Evolutionary conservation across 495 filamentous ascomycete genomes (phyloP).

Genomic region (Penicillium paradoxum): DNA sequence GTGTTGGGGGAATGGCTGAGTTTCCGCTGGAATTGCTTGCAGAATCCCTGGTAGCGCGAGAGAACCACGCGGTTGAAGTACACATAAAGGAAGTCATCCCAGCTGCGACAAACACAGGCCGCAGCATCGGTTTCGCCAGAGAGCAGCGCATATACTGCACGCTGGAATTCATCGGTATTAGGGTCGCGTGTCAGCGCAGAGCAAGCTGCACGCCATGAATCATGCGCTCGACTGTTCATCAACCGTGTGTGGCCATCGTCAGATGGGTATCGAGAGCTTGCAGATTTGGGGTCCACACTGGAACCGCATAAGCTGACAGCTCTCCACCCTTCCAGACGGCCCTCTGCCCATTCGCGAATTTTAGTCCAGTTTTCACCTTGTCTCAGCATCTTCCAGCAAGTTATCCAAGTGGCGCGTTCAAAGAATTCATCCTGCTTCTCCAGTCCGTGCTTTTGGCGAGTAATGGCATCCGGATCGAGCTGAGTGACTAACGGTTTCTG

Average conservation of each 20-base stretch:
- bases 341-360: constrained; percentile 75
- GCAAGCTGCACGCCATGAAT: constrained; percentile 78
- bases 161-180: constrained; percentile 69
- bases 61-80: constrained; percentile 80
- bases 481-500: constrained; percentile 74
- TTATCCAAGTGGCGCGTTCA: constrained; percentile 81
- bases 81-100: constrained; percentile 89
- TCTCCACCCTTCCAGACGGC: constrained; percentile 78
- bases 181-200: constrained; percentile 64
- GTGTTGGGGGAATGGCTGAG: constrained; percentile 33
- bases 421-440: constrained; percentile 78
- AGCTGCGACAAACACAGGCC: constrained; percentile 67
- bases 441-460: constrained; percentile 66
- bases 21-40: constrained; percentile 42
- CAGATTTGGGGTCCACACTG: constrained; percentile 30
- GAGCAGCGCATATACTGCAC: constrained; percentile 83
- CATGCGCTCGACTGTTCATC: constrained; percentile 47
- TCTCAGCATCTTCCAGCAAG: constrained; percentile 82
- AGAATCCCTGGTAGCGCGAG: constrained; percentile 42
- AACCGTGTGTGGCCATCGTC: constrained; percentile 42
- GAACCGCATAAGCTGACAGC: constrained; percentile 51
- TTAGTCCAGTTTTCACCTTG: constrained; percentile 66
- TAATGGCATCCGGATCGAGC: constrained; percentile 85
- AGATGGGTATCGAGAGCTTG: constrained; percentile 31
- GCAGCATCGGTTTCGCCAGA: constrained; percentile 76